These are phyloP conservation scores for Chlorella variabilis DNA, from an alignment of 163 green algal genomes.

Conservation along the genomic window DNA sequence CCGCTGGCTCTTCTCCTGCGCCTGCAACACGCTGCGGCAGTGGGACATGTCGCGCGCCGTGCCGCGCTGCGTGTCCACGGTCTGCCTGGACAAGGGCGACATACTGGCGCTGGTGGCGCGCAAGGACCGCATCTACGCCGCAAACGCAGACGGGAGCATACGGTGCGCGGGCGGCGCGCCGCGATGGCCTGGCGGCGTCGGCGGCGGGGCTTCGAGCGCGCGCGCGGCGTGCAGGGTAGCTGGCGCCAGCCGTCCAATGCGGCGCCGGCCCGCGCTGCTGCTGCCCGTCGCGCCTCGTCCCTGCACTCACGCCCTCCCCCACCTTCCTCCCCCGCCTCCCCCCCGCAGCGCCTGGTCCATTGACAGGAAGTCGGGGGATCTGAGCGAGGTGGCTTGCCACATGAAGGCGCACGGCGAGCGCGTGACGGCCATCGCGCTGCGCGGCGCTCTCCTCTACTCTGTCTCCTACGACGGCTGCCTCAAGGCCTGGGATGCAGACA, in stretches of 20 bases:
- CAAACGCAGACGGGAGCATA: conserved; percentile 52
- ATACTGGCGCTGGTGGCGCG: conserved; percentile 69
- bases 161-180: not conserved
- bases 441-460: conserved; percentile 58
- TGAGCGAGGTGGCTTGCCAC: conserved; percentile 33
- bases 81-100: conserved; percentile 71
- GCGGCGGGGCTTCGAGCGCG: too few relatives aligned
- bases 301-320: too few relatives aligned
- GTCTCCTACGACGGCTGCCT: conserved; percentile 42
- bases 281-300: not conserved
- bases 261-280: not conserved
- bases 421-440: conserved; percentile 52
- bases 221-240: too few relatives aligned
- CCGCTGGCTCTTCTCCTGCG: conserved; percentile 67
- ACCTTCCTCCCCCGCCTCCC: not conserved
- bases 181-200: too few relatives aligned
- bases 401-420: conserved; percentile 68
- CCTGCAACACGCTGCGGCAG: conserved; percentile 75
- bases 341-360: conserved; percentile 49
- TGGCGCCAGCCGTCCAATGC: too few relatives aligned
- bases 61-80: conserved; percentile 60
- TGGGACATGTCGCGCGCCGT: conserved; percentile 79
- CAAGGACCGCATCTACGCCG: conserved; percentile 65
- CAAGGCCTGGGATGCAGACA: conserved; percentile 64
- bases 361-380: conserved; percentile 26